Percentiles rank a stretch among this genome's conserved stretches.
Conservation (phyloP, 441 rosid species). For the Viola pubescens region DNA sequence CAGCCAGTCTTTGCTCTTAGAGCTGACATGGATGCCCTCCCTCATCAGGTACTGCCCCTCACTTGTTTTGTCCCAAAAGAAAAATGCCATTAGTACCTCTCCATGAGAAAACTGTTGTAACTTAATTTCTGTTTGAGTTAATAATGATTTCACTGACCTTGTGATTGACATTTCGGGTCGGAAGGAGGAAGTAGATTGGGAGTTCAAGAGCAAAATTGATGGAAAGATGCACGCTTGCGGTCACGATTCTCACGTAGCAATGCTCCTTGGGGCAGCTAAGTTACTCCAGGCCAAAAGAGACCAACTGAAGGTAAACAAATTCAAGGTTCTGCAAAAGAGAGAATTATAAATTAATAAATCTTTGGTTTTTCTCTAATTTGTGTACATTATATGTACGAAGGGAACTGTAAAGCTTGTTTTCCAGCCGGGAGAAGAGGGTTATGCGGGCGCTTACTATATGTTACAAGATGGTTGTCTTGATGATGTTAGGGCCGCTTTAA, state of each 20-base stretch:
- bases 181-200: conserved; percentile 70
- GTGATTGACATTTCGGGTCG: neutral
- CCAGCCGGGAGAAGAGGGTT: conserved; percentile 54
- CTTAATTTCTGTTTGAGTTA: neutral
- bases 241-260: conserved; percentile 62
- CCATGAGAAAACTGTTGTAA: neutral
- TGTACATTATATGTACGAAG: conserved; percentile 13
- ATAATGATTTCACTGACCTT: neutral
- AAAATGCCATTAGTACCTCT: no score
- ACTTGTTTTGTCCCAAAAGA: neutral
- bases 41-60: conserved; percentile 45
- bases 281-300: conserved; percentile 40
- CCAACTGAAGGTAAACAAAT: conserved; percentile 30
- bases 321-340: neutral
- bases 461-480: conserved; percentile 33
- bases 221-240: conserved; percentile 83
- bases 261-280: conserved; percentile 78
- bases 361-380: neutral
- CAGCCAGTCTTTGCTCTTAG: conserved; percentile 58
- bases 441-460: conserved; percentile 41
- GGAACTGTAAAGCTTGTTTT: conserved; percentile 45
- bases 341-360: neutral
- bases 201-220: conserved; percentile 51
- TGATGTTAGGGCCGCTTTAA: conserved; percentile 27
- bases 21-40: conserved; percentile 89